Conservation (phyloP, 805 yeast genomes). For the Sugiyamaella qingdaonensis region DNA sequence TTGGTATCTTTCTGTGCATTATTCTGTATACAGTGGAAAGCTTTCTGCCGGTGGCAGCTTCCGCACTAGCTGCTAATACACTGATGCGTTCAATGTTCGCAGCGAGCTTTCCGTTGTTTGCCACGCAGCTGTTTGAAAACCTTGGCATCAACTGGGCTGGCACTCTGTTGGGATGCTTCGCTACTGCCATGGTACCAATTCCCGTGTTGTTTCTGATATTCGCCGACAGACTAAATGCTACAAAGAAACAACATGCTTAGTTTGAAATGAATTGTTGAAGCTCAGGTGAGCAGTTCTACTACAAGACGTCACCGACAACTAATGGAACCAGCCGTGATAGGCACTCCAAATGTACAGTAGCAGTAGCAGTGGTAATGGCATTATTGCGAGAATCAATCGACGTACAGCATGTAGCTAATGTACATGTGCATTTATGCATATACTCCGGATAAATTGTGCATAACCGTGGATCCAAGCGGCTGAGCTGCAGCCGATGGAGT, state of each 20-base stretch:
- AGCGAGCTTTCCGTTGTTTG: slow-evolving; percentile 58
- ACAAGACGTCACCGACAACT: too few species aligned
- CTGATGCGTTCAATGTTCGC: slow-evolving; percentile 56
- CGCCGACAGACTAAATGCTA: slow-evolving; percentile 24
- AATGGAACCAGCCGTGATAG: too few species aligned
- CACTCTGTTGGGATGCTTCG: slow-evolving; percentile 48
- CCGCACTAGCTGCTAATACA: slow-evolving; percentile 64
- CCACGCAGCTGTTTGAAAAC: slow-evolving; percentile 47
- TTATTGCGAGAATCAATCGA: too few species aligned
- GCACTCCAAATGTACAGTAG: too few species aligned
- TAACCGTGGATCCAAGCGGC: too few species aligned
- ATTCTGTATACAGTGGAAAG: slow-evolving; percentile 58
- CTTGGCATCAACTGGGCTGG: slow-evolving; percentile 53
- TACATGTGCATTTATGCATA: too few species aligned
- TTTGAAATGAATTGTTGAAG: too few species aligned
- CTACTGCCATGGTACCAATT: slow-evolving; percentile 48
- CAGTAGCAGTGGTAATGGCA: too few species aligned
- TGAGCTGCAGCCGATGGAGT: too few species aligned
- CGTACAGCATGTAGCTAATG: too few species aligned
- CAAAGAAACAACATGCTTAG: not conserved
- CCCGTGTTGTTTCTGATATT: slow-evolving; percentile 50
- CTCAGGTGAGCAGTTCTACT: too few species aligned
- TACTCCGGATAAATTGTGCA: too few species aligned
- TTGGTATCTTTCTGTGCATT: slow-evolving; percentile 54
- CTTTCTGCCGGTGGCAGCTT: slow-evolving; percentile 53